Base-by-base conservation (phyloP, 257 asterid genomes). In the Solanum lycopersicoides region DNA sequence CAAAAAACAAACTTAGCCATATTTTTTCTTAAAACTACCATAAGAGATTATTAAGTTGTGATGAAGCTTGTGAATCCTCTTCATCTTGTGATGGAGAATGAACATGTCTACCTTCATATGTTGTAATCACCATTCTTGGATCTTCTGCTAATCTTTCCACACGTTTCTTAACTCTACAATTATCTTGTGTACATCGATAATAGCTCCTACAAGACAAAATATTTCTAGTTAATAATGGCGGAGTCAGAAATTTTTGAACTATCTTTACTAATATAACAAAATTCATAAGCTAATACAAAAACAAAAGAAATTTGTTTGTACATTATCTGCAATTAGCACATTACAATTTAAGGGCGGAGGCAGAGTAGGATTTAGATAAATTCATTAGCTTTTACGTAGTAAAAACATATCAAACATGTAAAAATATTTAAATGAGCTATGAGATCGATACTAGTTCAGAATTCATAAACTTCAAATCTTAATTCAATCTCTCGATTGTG, bases 61-160 rank as follows among this genome's bases (percentile, higher is more conserved):
- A 71, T 1, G 94, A 88, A 88, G 93, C 87, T 60, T 91, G 95
- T 45, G 93, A 89, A 60, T 96, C 97, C 3, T 94, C 98, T 8
- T 95, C 92, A 7, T 95, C 98, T 3, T 89, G 95, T 44, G 98
- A 95, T 47, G 99, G 98, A 35, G 97, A 89, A 88, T 96, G 99
- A 69, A 90, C n/a, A 89, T 95, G 99, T 83, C 99, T 92, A 0
- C 98, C 99, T 89, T 96, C 99, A 86, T 96, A 95, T 21, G 98
- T 93, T 7, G 99, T 96, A 86, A 96, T 96, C 77, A 96, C 99
- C 99, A 96, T 96, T 71, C 98, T 93, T 2, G 99, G 98, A 89
- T 96, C 99, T 82, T 95, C 98, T 5, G 95, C 98, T 28, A 95
- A 91, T 86, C 99, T 91, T 77, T 96, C 99, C 73, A 96, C 96